Evolutionary conservation across 2,329 filamentous ascomycete species (phyloP).

Genomic region (Hymenoscyphus linearis): DNA sequence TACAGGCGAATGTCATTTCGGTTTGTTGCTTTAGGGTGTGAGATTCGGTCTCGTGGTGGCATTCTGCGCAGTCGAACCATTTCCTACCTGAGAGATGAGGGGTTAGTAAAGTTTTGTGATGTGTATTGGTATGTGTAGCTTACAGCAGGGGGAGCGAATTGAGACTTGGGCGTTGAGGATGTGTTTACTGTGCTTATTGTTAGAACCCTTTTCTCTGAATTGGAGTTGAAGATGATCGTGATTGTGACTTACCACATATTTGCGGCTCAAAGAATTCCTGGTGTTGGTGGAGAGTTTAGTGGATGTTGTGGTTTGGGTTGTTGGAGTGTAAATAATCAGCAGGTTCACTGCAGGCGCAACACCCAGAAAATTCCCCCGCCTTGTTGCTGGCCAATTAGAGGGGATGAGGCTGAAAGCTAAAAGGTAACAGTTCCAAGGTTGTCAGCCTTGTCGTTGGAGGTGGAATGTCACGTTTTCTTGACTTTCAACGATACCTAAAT

Average conservation of each 20-base stretch:
- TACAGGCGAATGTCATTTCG: constrained; percentile 95
- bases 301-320: too few species aligned
- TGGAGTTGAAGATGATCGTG: neutral
- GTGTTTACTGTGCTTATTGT: constrained; percentile 69
- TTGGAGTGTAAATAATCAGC: too few species aligned
- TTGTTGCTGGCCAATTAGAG: too few species aligned
- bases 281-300: too few species aligned
- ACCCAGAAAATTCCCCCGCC: too few species aligned
- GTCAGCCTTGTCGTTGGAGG: too few species aligned
- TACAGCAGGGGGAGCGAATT: constrained; percentile 94
- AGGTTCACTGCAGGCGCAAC: too few species aligned
- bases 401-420: too few species aligned
- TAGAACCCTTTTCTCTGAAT: neutral
- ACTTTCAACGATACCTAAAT: too few species aligned
- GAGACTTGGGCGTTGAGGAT: constrained; percentile 96
- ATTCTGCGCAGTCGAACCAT: constrained; percentile 99
- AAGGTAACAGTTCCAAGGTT: too few species aligned
- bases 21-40: constrained; percentile 71
- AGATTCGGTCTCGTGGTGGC: constrained; percentile 74
- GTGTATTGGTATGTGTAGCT: neutral
- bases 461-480: too few species aligned
- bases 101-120: neutral
- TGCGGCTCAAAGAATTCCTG: too few species aligned
- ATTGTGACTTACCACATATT: constrained; percentile 28
- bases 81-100: constrained; percentile 60